These are phyloP conservation scores for Xylariaceae sp. DNA, from an alignment of 2,329 filamentous ascomycete genomes.

Conservation along the genomic window DNA sequence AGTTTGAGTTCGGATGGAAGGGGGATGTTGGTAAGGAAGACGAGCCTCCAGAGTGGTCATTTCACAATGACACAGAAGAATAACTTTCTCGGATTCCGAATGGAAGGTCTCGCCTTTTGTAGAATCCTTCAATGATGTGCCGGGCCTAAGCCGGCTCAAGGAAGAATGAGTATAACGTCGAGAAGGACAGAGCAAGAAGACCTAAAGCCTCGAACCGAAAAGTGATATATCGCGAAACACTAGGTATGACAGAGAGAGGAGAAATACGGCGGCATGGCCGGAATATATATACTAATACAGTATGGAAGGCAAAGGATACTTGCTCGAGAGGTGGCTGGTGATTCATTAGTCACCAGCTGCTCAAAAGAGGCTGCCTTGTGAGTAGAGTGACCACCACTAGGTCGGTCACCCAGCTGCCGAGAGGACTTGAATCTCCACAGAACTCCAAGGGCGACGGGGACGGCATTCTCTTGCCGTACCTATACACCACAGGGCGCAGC, in stretches of 20 bases:
- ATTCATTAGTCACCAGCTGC: slow-evolving; percentile 31
- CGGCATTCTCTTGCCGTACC: slow-evolving; percentile 19
- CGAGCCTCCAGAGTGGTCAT: slow-evolving; percentile 11
- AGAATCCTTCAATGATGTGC: slow-evolving; percentile 19
- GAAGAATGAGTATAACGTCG: slow-evolving; percentile 8
- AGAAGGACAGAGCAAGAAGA: slow-evolving; percentile 10
- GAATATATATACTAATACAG: slow-evolving; percentile 29
- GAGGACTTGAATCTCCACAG: slow-evolving; percentile 19
- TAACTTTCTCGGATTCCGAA: slow-evolving; percentile 8
- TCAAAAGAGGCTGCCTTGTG: slow-evolving; percentile 31
- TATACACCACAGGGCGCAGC: slow-evolving; percentile 17
- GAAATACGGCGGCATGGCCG: slow-evolving; percentile 14
- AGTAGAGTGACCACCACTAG: slow-evolving; percentile 20
- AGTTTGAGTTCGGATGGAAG: slow-evolving; percentile 6
- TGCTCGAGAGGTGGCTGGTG: slow-evolving; percentile 15
- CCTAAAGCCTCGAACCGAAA: slow-evolving; percentile 18
- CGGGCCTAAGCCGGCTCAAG: slow-evolving; percentile 26
- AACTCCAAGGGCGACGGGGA: slow-evolving; percentile 20
- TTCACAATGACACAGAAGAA: slow-evolving; percentile 11
- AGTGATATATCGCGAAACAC: slow-evolving; percentile 21
- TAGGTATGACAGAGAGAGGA: slow-evolving; percentile 16
- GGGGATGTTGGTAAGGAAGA: slow-evolving; percentile 9
- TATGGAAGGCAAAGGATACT: slow-evolving; percentile 20
- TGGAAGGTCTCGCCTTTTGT: slow-evolving; percentile 10
- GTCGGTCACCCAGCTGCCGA: slow-evolving; percentile 19